Percentiles rank a stretch among this genome's conserved stretches.
These are phyloP conservation scores for Epichloe coenophiala DNA, from an alignment of 2,329 filamentous ascomycete species.

Conservation along the genomic window DNA sequence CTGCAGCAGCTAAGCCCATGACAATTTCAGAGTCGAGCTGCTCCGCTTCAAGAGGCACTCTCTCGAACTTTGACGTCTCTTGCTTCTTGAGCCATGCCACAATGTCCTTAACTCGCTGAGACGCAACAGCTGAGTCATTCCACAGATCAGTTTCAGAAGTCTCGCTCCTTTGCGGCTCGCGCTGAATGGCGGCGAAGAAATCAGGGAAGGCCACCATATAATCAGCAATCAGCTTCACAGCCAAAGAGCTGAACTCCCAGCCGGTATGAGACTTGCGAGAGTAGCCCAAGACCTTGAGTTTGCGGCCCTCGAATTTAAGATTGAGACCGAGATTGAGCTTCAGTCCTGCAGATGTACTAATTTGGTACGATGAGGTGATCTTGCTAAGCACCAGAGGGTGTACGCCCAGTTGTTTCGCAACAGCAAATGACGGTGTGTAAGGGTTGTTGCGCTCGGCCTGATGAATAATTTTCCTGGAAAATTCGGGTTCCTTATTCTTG, in stretches of 20 bases:
- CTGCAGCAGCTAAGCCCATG: constrained; percentile 61
- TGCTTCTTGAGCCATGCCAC: constrained; percentile 83
- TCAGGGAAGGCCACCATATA: constrained; percentile 95
- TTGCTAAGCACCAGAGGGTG: constrained; percentile 86
- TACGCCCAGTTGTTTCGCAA: constrained; percentile 68
- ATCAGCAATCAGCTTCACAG: constrained; percentile 64
- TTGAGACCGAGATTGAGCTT: constrained; percentile 88
- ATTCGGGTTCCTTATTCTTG: constrained; percentile 64
- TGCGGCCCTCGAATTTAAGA: constrained; percentile 90
- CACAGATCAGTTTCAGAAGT: constrained; percentile 81
- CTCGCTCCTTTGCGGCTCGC: constrained; percentile 73
- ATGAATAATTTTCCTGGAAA: constrained; percentile 60
- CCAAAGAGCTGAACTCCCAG: constrained; percentile 90
- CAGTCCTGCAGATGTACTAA: constrained; percentile 62
- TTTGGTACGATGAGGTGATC: constrained; percentile 86
- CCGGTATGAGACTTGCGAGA: constrained; percentile 74
- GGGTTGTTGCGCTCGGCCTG: constrained; percentile 56
- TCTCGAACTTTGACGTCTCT: constrained; percentile 83
- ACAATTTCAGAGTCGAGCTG: constrained; percentile 90
- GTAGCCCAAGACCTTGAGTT: constrained; percentile 90
- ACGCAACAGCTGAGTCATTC: constrained; percentile 55
- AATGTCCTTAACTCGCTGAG: constrained; percentile 81
- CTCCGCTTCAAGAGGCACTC: constrained; percentile 90
- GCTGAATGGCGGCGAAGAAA: constrained; percentile 80
- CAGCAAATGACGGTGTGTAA: constrained; percentile 79